These are phyloP conservation scores for Gyrodon lividus DNA, from an alignment of 768 basidiomycete species.

Conservation along the genomic window DNA sequence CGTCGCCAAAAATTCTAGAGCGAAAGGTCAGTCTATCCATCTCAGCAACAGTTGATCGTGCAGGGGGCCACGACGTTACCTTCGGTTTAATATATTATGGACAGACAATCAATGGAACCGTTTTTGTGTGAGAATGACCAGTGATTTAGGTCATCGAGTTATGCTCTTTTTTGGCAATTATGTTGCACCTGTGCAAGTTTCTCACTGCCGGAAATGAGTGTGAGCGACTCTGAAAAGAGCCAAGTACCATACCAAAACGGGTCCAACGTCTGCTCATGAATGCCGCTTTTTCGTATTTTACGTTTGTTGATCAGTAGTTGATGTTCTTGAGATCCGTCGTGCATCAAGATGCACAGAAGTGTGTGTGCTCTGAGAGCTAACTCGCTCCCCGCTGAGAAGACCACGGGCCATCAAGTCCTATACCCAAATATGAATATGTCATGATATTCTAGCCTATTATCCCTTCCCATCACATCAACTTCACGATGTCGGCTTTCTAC, in stretches of 20 bases:
- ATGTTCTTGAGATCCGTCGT: background rate
- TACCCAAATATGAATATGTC: background rate
- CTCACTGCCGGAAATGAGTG: too few species aligned
- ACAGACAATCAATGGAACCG: background rate
- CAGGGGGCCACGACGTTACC: background rate
- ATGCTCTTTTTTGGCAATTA: background rate
- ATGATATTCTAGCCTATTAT: too few species aligned
- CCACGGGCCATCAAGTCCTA: background rate
- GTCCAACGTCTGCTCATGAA: too few species aligned
- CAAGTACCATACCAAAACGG: too few species aligned
- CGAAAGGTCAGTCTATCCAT: background rate
- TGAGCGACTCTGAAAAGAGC: too few species aligned
- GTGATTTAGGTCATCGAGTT: background rate
- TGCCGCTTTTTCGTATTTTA: too few species aligned
- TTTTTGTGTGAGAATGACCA: background rate
- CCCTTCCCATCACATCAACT: background rate
- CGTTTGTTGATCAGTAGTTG: too few species aligned
- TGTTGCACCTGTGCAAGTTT: too few species aligned
- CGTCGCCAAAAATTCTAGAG: background rate
- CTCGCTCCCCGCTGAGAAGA: background rate
- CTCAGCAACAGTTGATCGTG: background rate
- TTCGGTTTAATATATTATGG: background rate
- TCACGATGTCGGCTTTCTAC: too few species aligned
- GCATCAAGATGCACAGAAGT: background rate
- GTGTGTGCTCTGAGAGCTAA: background rate